phyloP scores from a whole-genome alignment of 805 yeast genomes.

The Metschnikowia noctiluminum region DNA sequence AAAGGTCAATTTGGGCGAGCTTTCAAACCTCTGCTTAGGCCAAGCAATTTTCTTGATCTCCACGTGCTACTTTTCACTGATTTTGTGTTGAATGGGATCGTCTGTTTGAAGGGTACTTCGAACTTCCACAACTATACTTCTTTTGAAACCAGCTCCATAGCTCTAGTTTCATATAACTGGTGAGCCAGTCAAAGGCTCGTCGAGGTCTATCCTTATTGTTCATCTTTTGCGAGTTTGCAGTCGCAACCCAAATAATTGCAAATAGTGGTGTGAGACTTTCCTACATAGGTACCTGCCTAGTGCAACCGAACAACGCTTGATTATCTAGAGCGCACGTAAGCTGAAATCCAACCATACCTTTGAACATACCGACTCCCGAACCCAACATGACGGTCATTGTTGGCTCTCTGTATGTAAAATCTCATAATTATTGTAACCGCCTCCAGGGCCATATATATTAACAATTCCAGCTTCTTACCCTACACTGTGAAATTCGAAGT shows the following conservation, averaged over 20 bases:
- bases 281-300: slow-evolving; percentile 6
- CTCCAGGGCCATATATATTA: slow-evolving; percentile 11
- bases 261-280: slow-evolving; percentile 6
- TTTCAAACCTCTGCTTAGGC: too few species aligned
- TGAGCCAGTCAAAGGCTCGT: too few species aligned
- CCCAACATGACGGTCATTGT: slow-evolving; percentile 59
- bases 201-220: not conserved
- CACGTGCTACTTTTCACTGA: not conserved
- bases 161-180: too few species aligned
- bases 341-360: not conserved
- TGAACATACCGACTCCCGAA: not conserved
- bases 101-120: not conserved
- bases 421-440: too few species aligned
- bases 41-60: not conserved
- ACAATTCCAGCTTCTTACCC: slow-evolving; percentile 54
- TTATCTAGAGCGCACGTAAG: not conserved
- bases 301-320: slow-evolving; percentile 5
- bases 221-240: not conserved
- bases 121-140: too few species aligned
- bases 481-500: slow-evolving; percentile 69
- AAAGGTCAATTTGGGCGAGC: too few species aligned
- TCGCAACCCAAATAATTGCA: not conserved
- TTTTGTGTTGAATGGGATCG: not conserved
- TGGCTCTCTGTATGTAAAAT: slow-evolving; percentile 58
- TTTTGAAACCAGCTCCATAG: too few species aligned